Conservation (phyloP, 208 protist species). For the Trypanosoma scelopori region DNA sequence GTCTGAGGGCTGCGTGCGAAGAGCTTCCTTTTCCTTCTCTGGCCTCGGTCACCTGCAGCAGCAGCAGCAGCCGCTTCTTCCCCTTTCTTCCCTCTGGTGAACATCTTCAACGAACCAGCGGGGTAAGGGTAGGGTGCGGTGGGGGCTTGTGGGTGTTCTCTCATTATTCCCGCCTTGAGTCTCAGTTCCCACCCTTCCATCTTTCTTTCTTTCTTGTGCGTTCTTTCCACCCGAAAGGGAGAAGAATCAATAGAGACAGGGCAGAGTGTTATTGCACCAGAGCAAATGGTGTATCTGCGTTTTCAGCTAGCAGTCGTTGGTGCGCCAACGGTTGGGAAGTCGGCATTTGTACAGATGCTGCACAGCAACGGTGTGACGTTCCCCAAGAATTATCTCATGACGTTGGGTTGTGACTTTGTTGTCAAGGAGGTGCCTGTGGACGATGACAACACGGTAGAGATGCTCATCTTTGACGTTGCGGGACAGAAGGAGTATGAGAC, state of each 20-base stretch:
- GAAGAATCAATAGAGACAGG: no score
- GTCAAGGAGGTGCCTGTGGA: slow-evolving; percentile 84
- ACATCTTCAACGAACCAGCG: no score
- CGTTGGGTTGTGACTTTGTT: slow-evolving; percentile 89
- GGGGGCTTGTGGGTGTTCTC: no score
- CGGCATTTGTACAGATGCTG: slow-evolving; percentile 89
- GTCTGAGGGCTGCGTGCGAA: slow-evolving; percentile 1
- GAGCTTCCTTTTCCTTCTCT: not conserved
- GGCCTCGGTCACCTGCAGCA: no score
- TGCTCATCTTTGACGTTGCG: slow-evolving; percentile 84
- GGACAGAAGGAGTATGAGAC: slow-evolving; percentile 87
- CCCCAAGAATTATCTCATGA: slow-evolving; percentile 93
- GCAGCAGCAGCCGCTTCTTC: no score
- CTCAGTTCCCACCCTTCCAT: no score
- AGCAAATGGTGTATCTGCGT: slow-evolving; percentile 85
- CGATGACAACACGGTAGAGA: slow-evolving; percentile 83
- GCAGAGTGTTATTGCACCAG: not conserved
- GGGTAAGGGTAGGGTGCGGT: no score
- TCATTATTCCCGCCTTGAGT: no score
- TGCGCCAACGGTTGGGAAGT: slow-evolving; percentile 89
- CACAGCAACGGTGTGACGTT: slow-evolving; percentile 87
- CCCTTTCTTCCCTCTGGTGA: no score
- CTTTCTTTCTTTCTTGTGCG: no score
- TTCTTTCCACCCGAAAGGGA: no score
- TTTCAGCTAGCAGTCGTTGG: slow-evolving; percentile 86